These are phyloP conservation scores for Thymus quinquecostatus DNA, from an alignment of 257 asterid genomes.

Conservation along the genomic window DNA sequence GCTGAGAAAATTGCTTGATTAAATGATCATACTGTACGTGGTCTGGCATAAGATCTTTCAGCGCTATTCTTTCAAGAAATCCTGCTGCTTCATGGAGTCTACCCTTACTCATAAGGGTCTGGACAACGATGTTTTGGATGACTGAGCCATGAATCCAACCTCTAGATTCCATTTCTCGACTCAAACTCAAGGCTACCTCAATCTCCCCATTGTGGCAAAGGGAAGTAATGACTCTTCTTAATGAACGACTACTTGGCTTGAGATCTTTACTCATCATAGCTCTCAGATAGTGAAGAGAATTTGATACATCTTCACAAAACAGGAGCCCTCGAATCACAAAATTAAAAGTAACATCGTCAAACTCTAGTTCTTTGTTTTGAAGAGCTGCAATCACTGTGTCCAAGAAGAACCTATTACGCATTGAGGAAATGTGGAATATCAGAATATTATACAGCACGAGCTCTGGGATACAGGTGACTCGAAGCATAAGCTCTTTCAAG, in stretches of 20 bases:
- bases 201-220: slow-evolving; percentile 51
- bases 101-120: slow-evolving; percentile 43
- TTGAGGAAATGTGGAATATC: slow-evolving; percentile 57
- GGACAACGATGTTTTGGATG: slow-evolving; percentile 54
- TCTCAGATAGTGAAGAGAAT: slow-evolving; percentile 47
- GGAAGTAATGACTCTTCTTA: slow-evolving; percentile 50
- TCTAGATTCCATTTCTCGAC: slow-evolving; percentile 66
- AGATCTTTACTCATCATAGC: slow-evolving; percentile 58
- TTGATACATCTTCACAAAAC: slow-evolving; percentile 40
- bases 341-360: slow-evolving; percentile 59
- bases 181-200: slow-evolving; percentile 56
- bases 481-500: slow-evolving; percentile 58
- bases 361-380: slow-evolving; percentile 45
- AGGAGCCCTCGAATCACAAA: slow-evolving; percentile 55
- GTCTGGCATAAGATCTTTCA: slow-evolving; percentile 45
- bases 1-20: slow-evolving; percentile 64
- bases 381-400: slow-evolving; percentile 42
- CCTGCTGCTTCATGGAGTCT: slow-evolving; percentile 51
- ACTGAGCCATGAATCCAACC: slow-evolving; percentile 63
- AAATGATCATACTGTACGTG: slow-evolving; percentile 51
- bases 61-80: slow-evolving; percentile 55
- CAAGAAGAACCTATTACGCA: slow-evolving; percentile 36
- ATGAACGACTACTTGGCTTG: slow-evolving; percentile 64
- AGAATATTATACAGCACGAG: slow-evolving; percentile 51
- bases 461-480: slow-evolving; percentile 42